Base-by-base conservation (phyloP, 2,329 filamentous ascomycete genomes). In the Atkinsonella texensis region DNA sequence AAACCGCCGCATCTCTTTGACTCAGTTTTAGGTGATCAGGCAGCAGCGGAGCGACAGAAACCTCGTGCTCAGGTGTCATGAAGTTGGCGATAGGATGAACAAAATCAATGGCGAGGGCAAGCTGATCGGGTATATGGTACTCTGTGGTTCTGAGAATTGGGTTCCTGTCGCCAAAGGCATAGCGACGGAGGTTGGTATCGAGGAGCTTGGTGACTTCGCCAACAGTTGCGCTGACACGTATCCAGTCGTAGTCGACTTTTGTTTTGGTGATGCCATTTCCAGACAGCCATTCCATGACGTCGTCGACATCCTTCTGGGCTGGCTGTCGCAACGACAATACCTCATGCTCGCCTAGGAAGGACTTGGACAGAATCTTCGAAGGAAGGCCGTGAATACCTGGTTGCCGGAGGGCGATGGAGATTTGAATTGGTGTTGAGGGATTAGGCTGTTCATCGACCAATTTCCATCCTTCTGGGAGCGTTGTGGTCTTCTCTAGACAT, bases 1-100 rank as follows among this genome's bases (percentile, higher is more conserved):
- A 50, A 51, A 46, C 31, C 4, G 42, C n/a, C 7, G 42, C n/a
- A 48, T 51, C 42, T 45, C 51, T n/a, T 28, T 44, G 11, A n/a
- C 20, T 7, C 7, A 18, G 31, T n/a, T 23, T 39, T 17, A 4
- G 35, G 12, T 46, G 31, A n/a, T 40, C 28, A 23, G 45, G 17
- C 35, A 53, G 4, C 10, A 45, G 39, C n/a, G 49, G 31, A 15
- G 54, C 17, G 23, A 54, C 4, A 53, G 56, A 12, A 54, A 63
- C 50, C 35, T 62, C 60, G 47, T 62, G 63, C 47, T 59, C 67
- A 1, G 72, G 72, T 2, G 65, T 63, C 68, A 76, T 71, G 52
- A 77, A 77, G 63, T 76, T 72, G 52, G 67, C 63, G 42, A 77
- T 60, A 0, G 75, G 74, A 41, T 74, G 68, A 31, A 77, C 63